Evolutionary conservation across 225 moss, liverwort and hornwort genomes (phyloP).

Genomic region (Pseudoscleropodium purum): DNA sequence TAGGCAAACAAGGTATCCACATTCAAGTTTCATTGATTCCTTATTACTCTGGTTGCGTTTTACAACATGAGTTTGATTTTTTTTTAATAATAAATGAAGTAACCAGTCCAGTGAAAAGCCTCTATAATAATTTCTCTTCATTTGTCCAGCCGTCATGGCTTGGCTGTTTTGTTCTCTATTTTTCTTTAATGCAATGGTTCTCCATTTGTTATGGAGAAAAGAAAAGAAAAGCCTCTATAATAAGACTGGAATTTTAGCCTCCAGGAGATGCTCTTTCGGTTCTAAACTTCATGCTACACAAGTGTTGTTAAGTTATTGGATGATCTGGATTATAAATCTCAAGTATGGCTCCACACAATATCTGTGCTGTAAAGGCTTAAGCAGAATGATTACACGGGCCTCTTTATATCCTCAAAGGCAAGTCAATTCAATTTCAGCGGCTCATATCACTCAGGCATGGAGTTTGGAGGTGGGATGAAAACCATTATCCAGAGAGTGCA

Average conservation of each 20-base stretch:
- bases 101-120: background rate
- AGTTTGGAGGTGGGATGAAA: background rate
- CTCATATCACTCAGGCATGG: background rate
- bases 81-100: no score
- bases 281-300: background rate
- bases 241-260: background rate
- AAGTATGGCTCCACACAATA: background rate
- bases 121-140: background rate
- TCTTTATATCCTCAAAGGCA: background rate
- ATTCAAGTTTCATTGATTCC: background rate
- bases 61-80: no score
- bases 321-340: background rate
- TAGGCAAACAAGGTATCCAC: background rate
- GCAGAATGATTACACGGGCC: background rate
- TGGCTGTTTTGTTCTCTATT: no score
- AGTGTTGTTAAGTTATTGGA: background rate
- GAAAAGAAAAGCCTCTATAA: background rate
- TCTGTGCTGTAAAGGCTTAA: slow-evolving; percentile 1
- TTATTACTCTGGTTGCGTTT: background rate
- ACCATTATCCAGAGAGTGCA: background rate
- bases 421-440: background rate
- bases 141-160: no score
- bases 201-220: no score
- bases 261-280: background rate
- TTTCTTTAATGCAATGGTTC: no score